phyloP scores from a whole-genome alignment of 2,329 filamentous ascomycete genomes.

The Fusarium sp. region DNA sequence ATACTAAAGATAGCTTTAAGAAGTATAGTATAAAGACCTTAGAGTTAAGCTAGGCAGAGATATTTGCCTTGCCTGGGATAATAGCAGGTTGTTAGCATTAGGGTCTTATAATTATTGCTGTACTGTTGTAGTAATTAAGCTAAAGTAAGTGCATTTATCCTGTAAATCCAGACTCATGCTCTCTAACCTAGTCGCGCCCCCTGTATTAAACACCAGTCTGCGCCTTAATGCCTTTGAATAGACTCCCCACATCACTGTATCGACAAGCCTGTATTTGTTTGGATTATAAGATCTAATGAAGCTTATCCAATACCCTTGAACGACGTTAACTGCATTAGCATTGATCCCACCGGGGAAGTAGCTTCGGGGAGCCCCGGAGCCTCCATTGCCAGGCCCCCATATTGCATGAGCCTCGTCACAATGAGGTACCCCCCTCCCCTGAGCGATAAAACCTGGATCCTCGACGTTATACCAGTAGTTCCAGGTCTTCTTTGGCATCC shows the following conservation, averaged over 20 bases:
- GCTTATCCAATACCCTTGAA: slow-evolving; percentile 78
- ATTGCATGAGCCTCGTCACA: slow-evolving; percentile 72
- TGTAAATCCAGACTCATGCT: neutral
- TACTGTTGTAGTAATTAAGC: neutral
- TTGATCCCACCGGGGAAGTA: slow-evolving; percentile 65
- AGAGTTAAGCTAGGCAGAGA: too few relatives aligned
- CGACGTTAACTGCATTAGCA: slow-evolving; percentile 62
- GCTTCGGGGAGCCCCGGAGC: slow-evolving; percentile 52
- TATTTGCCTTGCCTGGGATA: too few relatives aligned
- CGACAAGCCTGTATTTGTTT: neutral
- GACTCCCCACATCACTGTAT: neutral
- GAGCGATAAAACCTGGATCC: slow-evolving; percentile 58
- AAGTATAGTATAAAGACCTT: too few relatives aligned
- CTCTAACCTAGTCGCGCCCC: neutral
- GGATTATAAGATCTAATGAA: slow-evolving; percentile 65
- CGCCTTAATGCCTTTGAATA: neutral
- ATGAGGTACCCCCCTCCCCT: slow-evolving; percentile 63
- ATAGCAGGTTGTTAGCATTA: too few relatives aligned
- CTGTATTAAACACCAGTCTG: neutral
- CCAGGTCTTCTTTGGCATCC: slow-evolving; percentile 59
- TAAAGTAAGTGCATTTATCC: neutral
- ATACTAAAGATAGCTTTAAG: too few relatives aligned
- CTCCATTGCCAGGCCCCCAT: slow-evolving; percentile 67
- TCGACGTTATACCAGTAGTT: slow-evolving; percentile 76
- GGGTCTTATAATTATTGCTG: too few relatives aligned